These are phyloP conservation scores for Aspergillus tamarii DNA, from an alignment of 2,329 filamentous ascomycete genomes.

Conservation along the genomic window DNA sequence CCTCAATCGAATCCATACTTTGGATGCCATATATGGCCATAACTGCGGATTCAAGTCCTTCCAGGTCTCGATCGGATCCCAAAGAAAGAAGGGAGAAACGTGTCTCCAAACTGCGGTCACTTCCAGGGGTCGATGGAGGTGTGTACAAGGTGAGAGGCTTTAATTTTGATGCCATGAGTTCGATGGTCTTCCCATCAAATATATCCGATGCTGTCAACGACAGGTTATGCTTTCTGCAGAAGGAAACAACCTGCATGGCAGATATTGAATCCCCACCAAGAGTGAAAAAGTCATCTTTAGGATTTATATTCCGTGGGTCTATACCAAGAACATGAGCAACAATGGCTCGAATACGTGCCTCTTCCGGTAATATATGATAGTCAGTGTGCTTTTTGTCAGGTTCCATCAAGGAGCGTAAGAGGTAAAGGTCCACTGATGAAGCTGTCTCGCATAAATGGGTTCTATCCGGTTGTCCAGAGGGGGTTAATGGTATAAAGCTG, in stretches of 20 bases:
- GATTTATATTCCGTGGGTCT: background rate
- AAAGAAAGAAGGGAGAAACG: background rate
- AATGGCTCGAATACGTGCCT: background rate
- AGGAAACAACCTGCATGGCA: slow-evolving; percentile 10
- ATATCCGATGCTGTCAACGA: slow-evolving; percentile 4
- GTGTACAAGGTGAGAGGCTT: background rate
- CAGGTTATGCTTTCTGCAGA: background rate
- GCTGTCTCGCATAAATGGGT: background rate
- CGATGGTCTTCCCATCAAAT: background rate
- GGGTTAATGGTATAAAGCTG: background rate
- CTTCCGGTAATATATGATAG: background rate
- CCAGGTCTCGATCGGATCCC: background rate
- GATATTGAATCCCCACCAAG: slow-evolving; percentile 10
- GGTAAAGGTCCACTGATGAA: background rate
- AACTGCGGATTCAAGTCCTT: background rate
- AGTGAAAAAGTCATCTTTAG: slow-evolving; percentile 10
- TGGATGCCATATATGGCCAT: background rate
- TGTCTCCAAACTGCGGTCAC: background rate
- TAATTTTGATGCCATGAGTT: background rate
- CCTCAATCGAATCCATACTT: background rate
- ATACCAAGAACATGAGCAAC: background rate
- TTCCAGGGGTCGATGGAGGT: background rate
- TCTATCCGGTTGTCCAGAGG: background rate
- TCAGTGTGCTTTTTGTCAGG: background rate
- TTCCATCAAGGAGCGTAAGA: background rate